Evolutionary conservation across 805 yeast species (phyloP).

Genomic region (Candida saitoana): DNA sequence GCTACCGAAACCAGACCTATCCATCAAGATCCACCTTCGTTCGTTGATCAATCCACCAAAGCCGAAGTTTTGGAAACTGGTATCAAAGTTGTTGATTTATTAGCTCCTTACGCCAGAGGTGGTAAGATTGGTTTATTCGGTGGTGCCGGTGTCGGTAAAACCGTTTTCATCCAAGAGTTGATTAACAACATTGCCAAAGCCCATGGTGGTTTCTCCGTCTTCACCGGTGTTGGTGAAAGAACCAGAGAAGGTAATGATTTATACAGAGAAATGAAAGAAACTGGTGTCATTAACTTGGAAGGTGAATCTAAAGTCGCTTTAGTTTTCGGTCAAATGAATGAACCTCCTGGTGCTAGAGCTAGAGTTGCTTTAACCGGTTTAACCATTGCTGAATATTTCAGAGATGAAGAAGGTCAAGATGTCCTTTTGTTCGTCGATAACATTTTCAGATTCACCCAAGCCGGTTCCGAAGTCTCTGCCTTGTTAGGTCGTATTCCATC

Average conservation of each 20-base stretch:
- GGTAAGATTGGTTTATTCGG: conserved; percentile 99
- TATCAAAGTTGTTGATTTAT: conserved; percentile 98
- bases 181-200: conserved; percentile 99
- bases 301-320: conserved; percentile 99
- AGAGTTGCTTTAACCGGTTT: conserved; percentile 99
- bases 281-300: conserved; percentile 99
- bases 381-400: conserved; percentile 99
- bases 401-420: conserved; percentile 99
- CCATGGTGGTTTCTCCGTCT: conserved; percentile 99
- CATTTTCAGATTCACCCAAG: conserved; percentile 99
- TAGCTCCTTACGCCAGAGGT: conserved; percentile 99
- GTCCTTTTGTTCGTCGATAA: conserved; percentile 98
- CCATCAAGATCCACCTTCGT: conserved; percentile 96
- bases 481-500: conserved; percentile 99
- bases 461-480: conserved; percentile 99
- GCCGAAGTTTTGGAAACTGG: conserved; percentile 99
- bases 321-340: conserved; percentile 99
- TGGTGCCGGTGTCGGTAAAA: conserved; percentile 99
- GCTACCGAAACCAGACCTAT: conserved; percentile 92
- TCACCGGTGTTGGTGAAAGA: conserved; percentile 99
- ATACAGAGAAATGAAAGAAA: conserved; percentile 99
- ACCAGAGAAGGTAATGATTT: conserved; percentile 99
- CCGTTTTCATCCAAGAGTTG: conserved; percentile 99
- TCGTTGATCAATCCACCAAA: conserved; percentile 93
- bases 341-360: conserved; percentile 99